A percentile compares a stretch with the other conserved stretches of the same genome.
phyloP scores from a whole-genome alignment of 257 asterid species.

The Solanum chilense region DNA sequence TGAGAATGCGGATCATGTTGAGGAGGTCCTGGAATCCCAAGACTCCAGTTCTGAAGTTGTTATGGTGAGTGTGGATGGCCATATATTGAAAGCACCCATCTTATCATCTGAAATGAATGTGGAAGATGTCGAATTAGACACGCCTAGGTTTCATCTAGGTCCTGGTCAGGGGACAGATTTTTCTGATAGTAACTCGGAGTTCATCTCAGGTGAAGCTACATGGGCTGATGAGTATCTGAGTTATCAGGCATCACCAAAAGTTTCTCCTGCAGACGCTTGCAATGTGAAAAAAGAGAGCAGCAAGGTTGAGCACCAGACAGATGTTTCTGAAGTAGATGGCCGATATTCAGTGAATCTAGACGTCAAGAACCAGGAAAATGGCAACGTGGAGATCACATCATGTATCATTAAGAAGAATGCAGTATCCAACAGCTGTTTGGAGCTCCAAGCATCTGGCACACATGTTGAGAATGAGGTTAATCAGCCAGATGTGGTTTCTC shows the following conservation, averaged over 20 bases:
- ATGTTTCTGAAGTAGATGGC: slow-evolving; percentile 19
- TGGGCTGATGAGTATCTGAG: slow-evolving; percentile 36
- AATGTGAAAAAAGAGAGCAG: slow-evolving; percentile 3
- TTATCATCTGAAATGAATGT: slow-evolving; percentile 42
- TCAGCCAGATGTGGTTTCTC: slow-evolving; percentile 12
- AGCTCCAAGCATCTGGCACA: neutral
- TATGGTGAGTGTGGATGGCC: slow-evolving; percentile 90
- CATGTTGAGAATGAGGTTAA: neutral
- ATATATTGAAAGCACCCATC: slow-evolving; percentile 75
- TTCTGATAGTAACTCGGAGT: slow-evolving; percentile 12
- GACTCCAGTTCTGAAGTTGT: slow-evolving; percentile 67
- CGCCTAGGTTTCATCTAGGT: slow-evolving; percentile 65
- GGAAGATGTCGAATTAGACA: slow-evolving; percentile 46
- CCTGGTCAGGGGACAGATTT: slow-evolving; percentile 49
- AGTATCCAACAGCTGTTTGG: neutral
- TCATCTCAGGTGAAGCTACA: slow-evolving; percentile 28
- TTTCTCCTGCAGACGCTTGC: slow-evolving; percentile 8
- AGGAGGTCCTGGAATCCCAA: slow-evolving; percentile 46
- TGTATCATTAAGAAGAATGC: slow-evolving; percentile 13
- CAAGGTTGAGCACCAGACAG: slow-evolving; percentile 14
- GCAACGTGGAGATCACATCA: slow-evolving; percentile 14
- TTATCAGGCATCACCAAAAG: slow-evolving; percentile 12
- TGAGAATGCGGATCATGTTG: slow-evolving; percentile 43
- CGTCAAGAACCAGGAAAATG: slow-evolving; percentile 10
- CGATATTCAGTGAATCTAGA: slow-evolving; percentile 3